Conservation (phyloP, 2,329 filamentous ascomycete genomes). For the Furcasterigmium sp. region DNA sequence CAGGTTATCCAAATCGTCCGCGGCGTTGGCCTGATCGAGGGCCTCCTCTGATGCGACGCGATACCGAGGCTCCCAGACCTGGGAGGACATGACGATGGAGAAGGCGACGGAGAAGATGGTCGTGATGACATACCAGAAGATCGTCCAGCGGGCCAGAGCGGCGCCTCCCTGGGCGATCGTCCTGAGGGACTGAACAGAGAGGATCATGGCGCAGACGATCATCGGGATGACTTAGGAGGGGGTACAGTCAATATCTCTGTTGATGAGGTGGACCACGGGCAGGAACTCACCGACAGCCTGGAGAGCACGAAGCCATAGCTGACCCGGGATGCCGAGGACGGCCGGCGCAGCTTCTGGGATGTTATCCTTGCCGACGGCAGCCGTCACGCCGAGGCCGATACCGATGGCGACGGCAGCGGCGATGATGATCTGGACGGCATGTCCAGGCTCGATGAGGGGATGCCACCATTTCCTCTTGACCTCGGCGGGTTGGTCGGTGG, state of each 20-base stretch:
- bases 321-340: conserved; percentile 41
- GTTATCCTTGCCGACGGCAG: conserved; percentile 33
- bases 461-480: conserved; percentile 28
- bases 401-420: conserved; percentile 41
- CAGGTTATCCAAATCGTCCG: background rate
- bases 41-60: conserved; percentile 23
- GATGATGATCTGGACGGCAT: conserved; percentile 42
- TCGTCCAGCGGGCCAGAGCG: conserved; percentile 40
- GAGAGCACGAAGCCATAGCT: conserved; percentile 43
- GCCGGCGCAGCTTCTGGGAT: conserved; percentile 35
- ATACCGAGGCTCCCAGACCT: conserved; percentile 44
- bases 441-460: conserved; percentile 33
- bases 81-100: conserved; percentile 37
- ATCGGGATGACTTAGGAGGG: conserved; percentile 37
- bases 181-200: conserved; percentile 42
- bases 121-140: conserved; percentile 45
- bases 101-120: conserved; percentile 43
- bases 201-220: conserved; percentile 46
- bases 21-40: conserved; percentile 17
- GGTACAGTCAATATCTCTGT: no score
- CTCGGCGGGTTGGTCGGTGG: conserved; percentile 6
- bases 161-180: conserved; percentile 37
- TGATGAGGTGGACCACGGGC: background rate
- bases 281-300: conserved; percentile 36
- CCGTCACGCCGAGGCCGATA: conserved; percentile 40